Percentiles rank a stretch among this genome's conserved stretches.
Conservation (phyloP, 305 asterid genomes). For the Fraxinus paxiana region DNA sequence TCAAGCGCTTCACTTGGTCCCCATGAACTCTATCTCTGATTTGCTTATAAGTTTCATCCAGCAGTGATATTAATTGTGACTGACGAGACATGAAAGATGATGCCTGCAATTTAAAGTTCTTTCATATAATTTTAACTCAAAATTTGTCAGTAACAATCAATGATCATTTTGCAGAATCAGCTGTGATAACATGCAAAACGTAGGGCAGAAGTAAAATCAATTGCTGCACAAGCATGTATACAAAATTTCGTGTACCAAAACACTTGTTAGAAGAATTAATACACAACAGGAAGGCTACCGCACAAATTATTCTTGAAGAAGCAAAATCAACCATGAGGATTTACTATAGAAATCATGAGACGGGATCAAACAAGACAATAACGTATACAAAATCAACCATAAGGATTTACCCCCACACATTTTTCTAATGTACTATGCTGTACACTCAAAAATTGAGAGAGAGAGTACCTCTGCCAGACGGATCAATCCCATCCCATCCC, state of each 20-base stretch:
- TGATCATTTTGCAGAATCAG: neutral
- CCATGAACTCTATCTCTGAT: constrained; percentile 60
- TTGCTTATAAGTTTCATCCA: constrained; percentile 92
- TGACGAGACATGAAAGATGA: constrained; percentile 82
- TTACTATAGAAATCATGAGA: neutral
- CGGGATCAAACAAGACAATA: neutral
- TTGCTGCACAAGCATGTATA: neutral
- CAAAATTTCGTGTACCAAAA: neutral
- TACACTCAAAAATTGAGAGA: neutral
- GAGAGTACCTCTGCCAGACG: neutral
- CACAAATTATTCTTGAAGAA: neutral
- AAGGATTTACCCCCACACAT: neutral
- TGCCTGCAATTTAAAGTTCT: constrained; percentile 44
- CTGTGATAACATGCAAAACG: neutral
- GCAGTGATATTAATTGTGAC: constrained; percentile 59
- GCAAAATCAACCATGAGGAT: neutral
- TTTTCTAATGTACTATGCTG: neutral
- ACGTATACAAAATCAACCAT: neutral
- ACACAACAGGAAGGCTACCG: neutral
- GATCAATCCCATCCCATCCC: neutral
- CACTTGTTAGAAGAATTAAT: neutral
- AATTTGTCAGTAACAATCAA: neutral
- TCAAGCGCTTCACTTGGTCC: constrained; percentile 75
- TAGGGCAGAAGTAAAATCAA: neutral
- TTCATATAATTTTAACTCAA: neutral